Base-by-base conservation (phyloP, 1,139 yeast genomes). In the Debaryomyces robertsiae region DNA sequence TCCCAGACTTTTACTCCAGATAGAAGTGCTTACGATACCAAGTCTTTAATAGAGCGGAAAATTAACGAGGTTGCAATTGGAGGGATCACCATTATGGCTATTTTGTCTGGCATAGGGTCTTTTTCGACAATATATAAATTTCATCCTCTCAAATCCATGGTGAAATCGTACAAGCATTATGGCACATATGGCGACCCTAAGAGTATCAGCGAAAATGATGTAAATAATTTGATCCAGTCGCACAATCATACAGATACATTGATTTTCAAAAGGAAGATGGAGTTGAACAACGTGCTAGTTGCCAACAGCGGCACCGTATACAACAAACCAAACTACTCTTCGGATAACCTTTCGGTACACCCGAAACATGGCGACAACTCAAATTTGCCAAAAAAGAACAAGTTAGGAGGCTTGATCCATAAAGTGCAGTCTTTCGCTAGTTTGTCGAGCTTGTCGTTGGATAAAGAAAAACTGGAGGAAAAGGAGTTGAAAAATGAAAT, bases 21-120 rank as follows among this genome's bases (percentile, higher is more conserved):
- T 19, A 42, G 45, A 29, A 34, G 50, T 19, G 32, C 42, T 29
- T 47, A 51, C 27, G 48, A 57, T 30, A 41, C 61, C 5, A 46
- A 61, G 36, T 54, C 69, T 6, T 58, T 63, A 23, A 52, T 63
- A 38, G 78, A 67, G 50, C 65, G 51, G 37, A 74, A 72, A 48
- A 69, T 82, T 27, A 81, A 84, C 39, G 79, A 84, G 46, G 65
- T 86, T 3, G 82, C 87, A 2, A 73, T 86, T 38, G 73, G 81
- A 11, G 95, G 95, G 1, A 81, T 86, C 18, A 79, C 88, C 1
- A 65, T 82, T 29, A 82, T 85, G 74, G 89, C 91, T 0, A 58
- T 78, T 1, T 63, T 87, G 29, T 82, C 90, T 2, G 95, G 94
- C 0, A 68, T 86, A 32, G 93, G 93, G 2, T 82, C 90, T 9